Evolutionary conservation across 208 protist genomes (phyloP).

Genomic region (Acanthamoeba rhysodes): DNA sequence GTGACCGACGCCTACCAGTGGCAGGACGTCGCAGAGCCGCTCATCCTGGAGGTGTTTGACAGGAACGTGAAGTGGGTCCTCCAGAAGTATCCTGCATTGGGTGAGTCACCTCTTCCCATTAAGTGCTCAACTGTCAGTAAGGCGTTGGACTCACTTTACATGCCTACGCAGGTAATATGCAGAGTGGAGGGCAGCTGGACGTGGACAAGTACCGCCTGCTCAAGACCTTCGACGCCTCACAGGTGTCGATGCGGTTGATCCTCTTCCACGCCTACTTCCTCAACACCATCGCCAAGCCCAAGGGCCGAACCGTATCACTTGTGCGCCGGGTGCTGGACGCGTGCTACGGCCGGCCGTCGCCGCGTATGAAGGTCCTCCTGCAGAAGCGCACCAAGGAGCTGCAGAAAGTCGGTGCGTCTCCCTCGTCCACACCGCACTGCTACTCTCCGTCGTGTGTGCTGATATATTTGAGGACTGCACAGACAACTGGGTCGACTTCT

Average conservation of each 20-base stretch:
- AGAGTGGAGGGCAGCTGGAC: neutral
- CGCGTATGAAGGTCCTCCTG: neutral
- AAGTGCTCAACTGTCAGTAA: no score
- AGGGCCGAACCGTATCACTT: neutral
- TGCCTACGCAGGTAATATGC: neutral
- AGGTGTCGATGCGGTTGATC: slow-evolving; percentile 32
- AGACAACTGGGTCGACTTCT: slow-evolving; percentile 51
- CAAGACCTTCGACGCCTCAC: slow-evolving; percentile 38
- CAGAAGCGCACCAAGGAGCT: slow-evolving; percentile 1
- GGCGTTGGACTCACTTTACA: neutral
- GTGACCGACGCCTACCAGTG: slow-evolving; percentile 34
- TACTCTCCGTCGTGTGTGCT: neutral
- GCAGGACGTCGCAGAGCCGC: neutral
- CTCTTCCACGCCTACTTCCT: slow-evolving; percentile 67
- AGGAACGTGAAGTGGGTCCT: slow-evolving; percentile 32
- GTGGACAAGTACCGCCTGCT: slow-evolving; percentile 44
- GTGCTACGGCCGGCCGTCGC: slow-evolving; percentile 14
- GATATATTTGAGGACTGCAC: neutral
- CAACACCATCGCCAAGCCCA: slow-evolving; percentile 22
- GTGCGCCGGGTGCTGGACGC: slow-evolving; percentile 4
- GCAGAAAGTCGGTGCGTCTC: neutral
- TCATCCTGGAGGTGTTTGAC: slow-evolving; percentile 13
- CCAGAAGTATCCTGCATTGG: slow-evolving; percentile 33
- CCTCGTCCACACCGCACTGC: neutral
- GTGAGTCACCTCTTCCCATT: neutral